A percentile compares a stretch with the other conserved stretches of the same genome.
These are phyloP conservation scores for Linnemannia zychae DNA, from an alignment of 192 early-diverging fungal species.

Conservation along the genomic window DNA sequence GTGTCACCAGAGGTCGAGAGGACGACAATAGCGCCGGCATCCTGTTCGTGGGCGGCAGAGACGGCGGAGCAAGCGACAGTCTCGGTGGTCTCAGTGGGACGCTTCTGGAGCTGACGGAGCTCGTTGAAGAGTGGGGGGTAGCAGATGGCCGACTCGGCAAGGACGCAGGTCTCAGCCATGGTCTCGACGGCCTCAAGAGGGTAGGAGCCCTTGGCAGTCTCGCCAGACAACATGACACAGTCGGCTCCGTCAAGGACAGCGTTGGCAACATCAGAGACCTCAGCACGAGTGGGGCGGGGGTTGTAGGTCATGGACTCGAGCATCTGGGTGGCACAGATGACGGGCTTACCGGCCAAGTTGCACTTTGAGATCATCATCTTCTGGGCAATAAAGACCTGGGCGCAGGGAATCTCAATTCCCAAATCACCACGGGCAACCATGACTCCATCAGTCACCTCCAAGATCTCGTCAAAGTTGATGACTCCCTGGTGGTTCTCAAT, in stretches of 20 bases:
- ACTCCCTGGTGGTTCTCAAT: constrained; percentile 99
- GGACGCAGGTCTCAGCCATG: constrained; percentile 93
- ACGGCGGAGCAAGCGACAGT: constrained; percentile 94
- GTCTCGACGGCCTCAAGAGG: constrained; percentile 90
- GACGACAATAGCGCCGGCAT: constrained; percentile 91
- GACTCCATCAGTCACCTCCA: constrained; percentile 93
- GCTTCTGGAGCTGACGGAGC: constrained; percentile 77
- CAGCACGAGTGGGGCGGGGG: constrained; percentile 97
- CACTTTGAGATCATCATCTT: constrained; percentile 99
- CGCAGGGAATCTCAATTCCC: constrained; percentile 97
- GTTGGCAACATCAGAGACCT: constrained; percentile 98
- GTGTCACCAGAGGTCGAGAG: constrained; percentile 92
- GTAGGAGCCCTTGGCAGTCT: constrained; percentile 96
- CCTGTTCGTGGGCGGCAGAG: constrained; percentile 83
- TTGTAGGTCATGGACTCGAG: constrained; percentile 95
- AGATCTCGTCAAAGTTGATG: constrained; percentile 98
- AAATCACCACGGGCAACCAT: constrained; percentile 99
- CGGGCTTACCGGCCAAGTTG: constrained; percentile 96
- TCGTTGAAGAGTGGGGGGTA: constrained; percentile 96
- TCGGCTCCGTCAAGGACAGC: constrained; percentile 97
- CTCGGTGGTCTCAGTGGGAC: constrained; percentile 90
- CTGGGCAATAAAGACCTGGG: constrained; percentile 92
- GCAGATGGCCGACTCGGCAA: constrained; percentile 94
- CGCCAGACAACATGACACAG: constrained; percentile 99
- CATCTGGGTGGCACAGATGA: constrained; percentile 99